Conservation (phyloP, 805 yeast genomes). For the Candida pseudofarinosa region DNA sequence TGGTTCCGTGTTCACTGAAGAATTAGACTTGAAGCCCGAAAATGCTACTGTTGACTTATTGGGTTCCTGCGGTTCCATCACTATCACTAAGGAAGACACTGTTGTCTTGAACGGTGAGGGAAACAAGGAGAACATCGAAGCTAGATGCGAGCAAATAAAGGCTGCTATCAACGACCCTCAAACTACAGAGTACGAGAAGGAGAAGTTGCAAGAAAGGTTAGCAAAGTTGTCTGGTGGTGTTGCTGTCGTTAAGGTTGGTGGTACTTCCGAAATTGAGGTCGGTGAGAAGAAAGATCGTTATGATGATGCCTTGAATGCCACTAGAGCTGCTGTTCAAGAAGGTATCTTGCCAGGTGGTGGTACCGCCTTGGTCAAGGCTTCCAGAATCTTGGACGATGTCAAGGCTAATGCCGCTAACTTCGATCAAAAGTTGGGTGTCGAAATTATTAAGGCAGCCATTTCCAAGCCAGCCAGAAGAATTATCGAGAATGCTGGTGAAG, state of each 20-base stretch:
- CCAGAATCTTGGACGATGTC: conserved; percentile 65
- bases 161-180: conserved; percentile 67
- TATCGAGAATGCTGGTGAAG: conserved; percentile 95
- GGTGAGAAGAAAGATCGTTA: conserved; percentile 99
- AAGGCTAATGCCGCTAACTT: conserved; percentile 70
- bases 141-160: conserved; percentile 93
- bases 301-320: conserved; percentile 97
- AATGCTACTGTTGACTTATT: conserved; percentile 84
- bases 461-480: conserved; percentile 94
- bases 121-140: conserved; percentile 68
- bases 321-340: conserved; percentile 98
- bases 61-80: conserved; percentile 88
- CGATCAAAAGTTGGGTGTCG: conserved; percentile 95
- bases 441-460: conserved; percentile 87
- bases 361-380: conserved; percentile 93
- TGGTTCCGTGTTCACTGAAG: conserved; percentile 89
- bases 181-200: conserved; percentile 89
- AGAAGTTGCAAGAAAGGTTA: conserved; percentile 94
- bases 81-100: conserved; percentile 94
- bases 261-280: conserved; percentile 94
- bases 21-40: conserved; percentile 92
- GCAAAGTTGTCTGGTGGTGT: conserved; percentile 98
- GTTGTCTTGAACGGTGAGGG: conserved; percentile 93
- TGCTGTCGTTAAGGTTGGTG: conserved; percentile 97
- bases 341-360: conserved; percentile 99